Evolutionary conservation across 768 basidiomycete genomes (phyloP), one percentile per base, ranked within the genome.

Genomic region (Auriscalpium microsporum): DNA sequence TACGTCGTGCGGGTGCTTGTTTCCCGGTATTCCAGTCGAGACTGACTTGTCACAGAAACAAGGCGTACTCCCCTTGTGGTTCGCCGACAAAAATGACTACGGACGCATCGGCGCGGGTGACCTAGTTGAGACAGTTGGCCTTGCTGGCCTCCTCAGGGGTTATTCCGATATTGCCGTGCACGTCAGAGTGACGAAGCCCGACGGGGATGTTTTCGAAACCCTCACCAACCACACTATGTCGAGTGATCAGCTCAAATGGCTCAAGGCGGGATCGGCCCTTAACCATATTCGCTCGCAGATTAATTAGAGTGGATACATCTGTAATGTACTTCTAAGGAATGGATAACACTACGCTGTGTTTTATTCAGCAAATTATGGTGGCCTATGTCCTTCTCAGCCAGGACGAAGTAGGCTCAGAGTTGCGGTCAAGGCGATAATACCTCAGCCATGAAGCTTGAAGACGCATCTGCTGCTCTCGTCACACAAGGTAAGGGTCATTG

Each of bases 31-130:
- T 10, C 11, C 33, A 44, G 21, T 14, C 38, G 16, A 35, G 21
- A 45, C 45, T 23, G 48, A 56, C 59, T 11, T 16, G 52, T 36
- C 65, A 21, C 67, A 94, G 90, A 99, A 99, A 82, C 96, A 99
- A 81, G 96, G 96, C 36, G 75, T 99, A 50, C 78, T 99, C 17
- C 96, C 96, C 13, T 75, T 98, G n/a, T 96, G 93, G 87, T 91
- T 98, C 65, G 80, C 73, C 8, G 79, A 96, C 69, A 90, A 90
- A 69, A 70, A 74, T 8, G 94, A 97, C 72, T 98, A 99, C 70
- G 70, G 74, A 49, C 83, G 80, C 47, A 92, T 99, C 63, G 84
- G 82, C 10, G 77, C 89, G 47, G 90, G 90, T 11, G 94, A 98
- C 67, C 65, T 78, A 17, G 68, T 98, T 33, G 82, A 90, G 68